phyloP scores from a whole-genome alignment of 129 eudicot species.

The Dittrichia graveolens region DNA sequence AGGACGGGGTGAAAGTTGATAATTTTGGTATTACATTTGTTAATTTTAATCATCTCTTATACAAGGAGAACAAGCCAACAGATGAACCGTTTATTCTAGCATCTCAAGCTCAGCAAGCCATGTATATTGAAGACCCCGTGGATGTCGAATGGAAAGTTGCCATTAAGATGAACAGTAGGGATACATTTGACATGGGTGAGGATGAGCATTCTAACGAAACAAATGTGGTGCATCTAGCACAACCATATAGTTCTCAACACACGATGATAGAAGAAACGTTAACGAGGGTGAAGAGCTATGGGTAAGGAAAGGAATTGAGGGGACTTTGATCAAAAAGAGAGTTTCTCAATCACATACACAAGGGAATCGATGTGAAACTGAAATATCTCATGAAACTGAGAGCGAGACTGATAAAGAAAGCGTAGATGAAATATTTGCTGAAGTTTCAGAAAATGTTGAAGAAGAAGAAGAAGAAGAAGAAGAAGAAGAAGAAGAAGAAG shows the following conservation, averaged over 20 bases:
- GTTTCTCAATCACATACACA: too few species aligned
- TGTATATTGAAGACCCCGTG: slow-evolving; percentile 17
- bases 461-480: too few species aligned
- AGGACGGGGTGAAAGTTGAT: not conserved
- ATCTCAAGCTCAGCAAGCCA: not conserved
- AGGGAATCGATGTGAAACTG: too few species aligned
- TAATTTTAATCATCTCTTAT: slow-evolving; percentile 16
- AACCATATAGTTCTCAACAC: too few species aligned
- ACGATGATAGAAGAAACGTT: not conserved
- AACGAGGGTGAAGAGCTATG: not conserved
- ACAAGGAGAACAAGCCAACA: slow-evolving; percentile 6
- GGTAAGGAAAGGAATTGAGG: slow-evolving; percentile 11
- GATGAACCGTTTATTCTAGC: slow-evolving; percentile 11
- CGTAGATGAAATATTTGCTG: too few species aligned
- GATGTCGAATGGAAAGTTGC: slow-evolving; percentile 8
- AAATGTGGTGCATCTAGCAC: not conserved
- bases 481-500: too few species aligned
- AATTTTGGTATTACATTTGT: not conserved
- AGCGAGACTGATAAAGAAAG: too few species aligned
- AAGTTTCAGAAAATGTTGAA: too few species aligned
- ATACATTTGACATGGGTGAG: slow-evolving; percentile 20
- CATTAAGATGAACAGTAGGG: not conserved
- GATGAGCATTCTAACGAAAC: not conserved
- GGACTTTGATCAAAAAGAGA: not conserved
- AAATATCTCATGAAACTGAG: too few species aligned